Conservation (phyloP, 2,329 filamentous ascomycete species). For the Venturiaceae sp. region DNA sequence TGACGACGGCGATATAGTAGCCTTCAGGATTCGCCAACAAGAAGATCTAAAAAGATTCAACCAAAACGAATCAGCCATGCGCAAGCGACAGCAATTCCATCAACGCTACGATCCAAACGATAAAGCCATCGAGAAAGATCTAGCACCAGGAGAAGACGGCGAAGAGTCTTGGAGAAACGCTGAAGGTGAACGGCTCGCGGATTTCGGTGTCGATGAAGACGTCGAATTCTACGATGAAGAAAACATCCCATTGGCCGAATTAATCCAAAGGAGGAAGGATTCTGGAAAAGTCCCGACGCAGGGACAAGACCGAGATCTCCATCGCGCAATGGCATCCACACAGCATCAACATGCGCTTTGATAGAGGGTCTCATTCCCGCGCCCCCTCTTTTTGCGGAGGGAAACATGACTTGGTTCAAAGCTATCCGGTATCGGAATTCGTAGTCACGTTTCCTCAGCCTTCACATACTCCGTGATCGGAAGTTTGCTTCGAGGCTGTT, state of each 20-base stretch:
- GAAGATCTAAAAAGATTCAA: constrained; percentile 37
- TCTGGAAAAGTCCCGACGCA: background rate
- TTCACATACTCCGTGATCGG: background rate
- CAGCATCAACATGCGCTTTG: background rate
- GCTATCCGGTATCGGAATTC: background rate
- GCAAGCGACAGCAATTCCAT: constrained; percentile 28
- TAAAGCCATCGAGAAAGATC: constrained; percentile 13
- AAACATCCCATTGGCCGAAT: constrained; percentile 60
- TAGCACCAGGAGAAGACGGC: constrained; percentile 22
- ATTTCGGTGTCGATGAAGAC: constrained; percentile 75
- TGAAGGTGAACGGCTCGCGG: constrained; percentile 63
- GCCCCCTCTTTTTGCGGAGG: background rate
- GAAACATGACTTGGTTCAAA: background rate
- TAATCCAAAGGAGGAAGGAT: constrained; percentile 44
- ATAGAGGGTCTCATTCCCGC: background rate
- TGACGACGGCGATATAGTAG: constrained; percentile 34
- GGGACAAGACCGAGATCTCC: background rate
- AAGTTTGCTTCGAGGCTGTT: background rate
- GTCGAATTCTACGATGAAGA: constrained; percentile 56
- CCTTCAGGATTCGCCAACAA: constrained; percentile 44
- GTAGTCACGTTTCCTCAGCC: background rate
- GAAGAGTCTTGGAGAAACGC: constrained; percentile 61
- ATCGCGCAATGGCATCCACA: background rate
- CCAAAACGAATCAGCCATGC: constrained; percentile 18
- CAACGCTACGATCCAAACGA: constrained; percentile 24